These are phyloP conservation scores for Daphne laureola DNA, from an alignment of 441 rosid species.

Conservation along the genomic window DNA sequence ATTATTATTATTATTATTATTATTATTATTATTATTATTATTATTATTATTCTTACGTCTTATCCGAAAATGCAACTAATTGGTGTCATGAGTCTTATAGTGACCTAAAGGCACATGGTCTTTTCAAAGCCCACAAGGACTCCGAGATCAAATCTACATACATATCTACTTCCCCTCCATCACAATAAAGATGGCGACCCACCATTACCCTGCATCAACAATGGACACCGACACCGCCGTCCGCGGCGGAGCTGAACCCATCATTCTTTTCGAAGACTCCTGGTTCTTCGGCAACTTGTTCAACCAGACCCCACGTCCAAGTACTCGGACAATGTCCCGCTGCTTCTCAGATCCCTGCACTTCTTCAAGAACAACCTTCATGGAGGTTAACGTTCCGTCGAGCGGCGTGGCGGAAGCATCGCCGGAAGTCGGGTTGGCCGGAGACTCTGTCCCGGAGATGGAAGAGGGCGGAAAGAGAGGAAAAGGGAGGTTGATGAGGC, in stretches of 20 bases:
- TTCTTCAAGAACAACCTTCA: constrained; percentile 25
- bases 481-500: constrained; percentile 28
- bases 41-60: too few species aligned
- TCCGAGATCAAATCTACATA: not conserved
- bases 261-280: constrained; percentile 53
- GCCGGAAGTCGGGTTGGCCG: not conserved
- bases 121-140: constrained; percentile 12
- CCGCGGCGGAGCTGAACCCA: constrained; percentile 27
- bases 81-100: not conserved
- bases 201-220: not conserved
- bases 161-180: not conserved
- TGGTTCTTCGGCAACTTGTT: constrained; percentile 70
- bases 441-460: constrained; percentile 19
- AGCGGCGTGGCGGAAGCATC: constrained; percentile 9
- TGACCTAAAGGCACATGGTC: constrained; percentile 19
- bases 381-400: constrained; percentile 10
- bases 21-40: too few species aligned
- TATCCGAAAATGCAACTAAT: not conserved
- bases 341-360: constrained; percentile 72
- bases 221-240: constrained; percentile 10
- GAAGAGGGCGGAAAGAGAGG: constrained; percentile 16
- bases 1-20: too few species aligned
- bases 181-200: not conserved
- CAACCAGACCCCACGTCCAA: constrained; percentile 13
- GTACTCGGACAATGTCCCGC: constrained; percentile 34